Percentiles rank a stretch among this genome's conserved stretches.
phyloP scores from a whole-genome alignment of 805 yeast genomes.

The Metschnikowia bowlesiae region DNA sequence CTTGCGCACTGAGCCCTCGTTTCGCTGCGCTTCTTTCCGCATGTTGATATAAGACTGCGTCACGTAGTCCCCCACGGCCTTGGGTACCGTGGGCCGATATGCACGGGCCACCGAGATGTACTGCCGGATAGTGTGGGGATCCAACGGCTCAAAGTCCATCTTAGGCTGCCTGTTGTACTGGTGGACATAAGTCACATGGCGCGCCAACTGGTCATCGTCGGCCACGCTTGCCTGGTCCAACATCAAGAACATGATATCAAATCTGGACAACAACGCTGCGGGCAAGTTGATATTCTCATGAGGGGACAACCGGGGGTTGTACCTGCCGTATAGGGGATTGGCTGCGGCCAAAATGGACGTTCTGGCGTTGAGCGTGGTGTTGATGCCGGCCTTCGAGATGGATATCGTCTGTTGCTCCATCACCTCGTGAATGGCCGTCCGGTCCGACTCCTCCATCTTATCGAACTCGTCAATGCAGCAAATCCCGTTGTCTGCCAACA shows the following conservation, averaged over 20 bases:
- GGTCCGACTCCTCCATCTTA: constrained; percentile 94
- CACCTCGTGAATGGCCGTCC: constrained; percentile 98
- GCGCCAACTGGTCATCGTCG: constrained; percentile 79
- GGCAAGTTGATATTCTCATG: constrained; percentile 94
- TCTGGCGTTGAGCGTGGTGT: constrained; percentile 92
- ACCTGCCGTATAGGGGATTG: constrained; percentile 94
- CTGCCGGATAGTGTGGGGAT: constrained; percentile 76
- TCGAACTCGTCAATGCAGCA: constrained; percentile 99
- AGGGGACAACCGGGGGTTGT: constrained; percentile 85
- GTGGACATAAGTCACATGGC: constrained; percentile 93
- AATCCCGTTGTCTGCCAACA: constrained; percentile 93
- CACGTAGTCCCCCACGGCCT: constrained; percentile 80
- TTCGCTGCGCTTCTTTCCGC: constrained; percentile 84
- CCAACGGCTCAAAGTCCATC: constrained; percentile 68
- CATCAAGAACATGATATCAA: constrained; percentile 82
- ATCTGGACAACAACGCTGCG: constrained; percentile 92
- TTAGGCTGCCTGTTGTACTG: constrained; percentile 88
- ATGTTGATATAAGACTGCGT: constrained; percentile 81
- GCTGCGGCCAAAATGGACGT: constrained; percentile 97
- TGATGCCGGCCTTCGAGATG: constrained; percentile 95
- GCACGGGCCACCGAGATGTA: constrained; percentile 79
- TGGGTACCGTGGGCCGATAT: constrained; percentile 78
- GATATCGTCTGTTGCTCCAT: constrained; percentile 99
- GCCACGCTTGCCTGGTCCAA: constrained; percentile 81
- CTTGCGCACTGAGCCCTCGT: constrained; percentile 69